Evolutionary conservation across 2,329 filamentous ascomycete species (phyloP), one percentile per base, ranked within the genome.

Genomic region (Cryphonectria radicalis): DNA sequence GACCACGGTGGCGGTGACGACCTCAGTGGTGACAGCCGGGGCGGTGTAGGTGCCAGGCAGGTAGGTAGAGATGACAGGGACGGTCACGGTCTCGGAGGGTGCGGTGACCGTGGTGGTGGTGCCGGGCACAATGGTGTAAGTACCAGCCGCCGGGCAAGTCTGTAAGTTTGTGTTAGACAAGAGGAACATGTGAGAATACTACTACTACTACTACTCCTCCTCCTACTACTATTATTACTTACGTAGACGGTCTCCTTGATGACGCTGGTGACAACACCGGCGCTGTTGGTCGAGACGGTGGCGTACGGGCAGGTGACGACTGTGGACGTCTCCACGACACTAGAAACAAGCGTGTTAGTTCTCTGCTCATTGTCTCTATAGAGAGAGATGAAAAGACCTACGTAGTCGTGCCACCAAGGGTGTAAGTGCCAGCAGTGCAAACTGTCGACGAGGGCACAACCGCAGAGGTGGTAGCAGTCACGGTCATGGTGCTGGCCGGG

Each of bases 11-110:
- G 87, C 85, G 74, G 90, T 93, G 75, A 89, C 91, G 77, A 93
- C 84, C 74, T 91, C 94, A 74, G 92, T 88, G 67, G 88, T 86
- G 77, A 88, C 84, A 79, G 89, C 88, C 66, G 90, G 87, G 77
- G 89, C 88, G 75, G 89, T 91, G 88, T 94, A 95, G 77, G 89
- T 93, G 75, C 92, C 92, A 67, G 92, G 90, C 72, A 82, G 82
- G 82, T 90, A 90, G 77, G 84, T 88, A 74, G 88, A 88, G 68
- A 91, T 87, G 72, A 87, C 87, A 67, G 92, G 92, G 82, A 91
- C 90, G 77, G 90, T 87, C 70, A 91, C 83, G 74, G 86, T 84
- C 66, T 85, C 86, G 72, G 85, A 85, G 76, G 83, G 82, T 71
- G 78, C 79, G 70, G 84, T 81, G 75, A 89, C 85, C 46, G 84